Percentiles rank a stretch among this genome's conserved stretches.
These are phyloP conservation scores for Suillus americanus DNA, from an alignment of 768 basidiomycete species.

Conservation along the genomic window DNA sequence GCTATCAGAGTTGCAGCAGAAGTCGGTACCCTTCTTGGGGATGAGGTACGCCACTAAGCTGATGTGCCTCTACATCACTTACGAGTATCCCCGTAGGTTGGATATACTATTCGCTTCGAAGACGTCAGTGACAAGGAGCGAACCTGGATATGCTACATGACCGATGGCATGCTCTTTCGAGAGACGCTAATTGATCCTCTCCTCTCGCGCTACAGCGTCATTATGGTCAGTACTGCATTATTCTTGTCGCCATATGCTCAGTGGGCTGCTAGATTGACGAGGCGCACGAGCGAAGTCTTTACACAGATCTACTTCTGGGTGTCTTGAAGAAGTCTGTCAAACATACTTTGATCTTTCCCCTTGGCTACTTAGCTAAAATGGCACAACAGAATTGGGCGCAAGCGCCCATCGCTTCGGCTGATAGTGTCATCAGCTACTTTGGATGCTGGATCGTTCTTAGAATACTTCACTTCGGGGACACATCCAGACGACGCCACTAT, in stretches of 20 bases:
- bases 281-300: conserved; percentile 94
- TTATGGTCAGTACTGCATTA: conserved; percentile 65
- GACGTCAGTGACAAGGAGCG: conserved; percentile 82
- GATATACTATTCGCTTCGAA: conserved; percentile 97
- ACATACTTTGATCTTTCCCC: conserved; percentile 3
- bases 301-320: conserved; percentile 91
- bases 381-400: conserved; percentile 75
- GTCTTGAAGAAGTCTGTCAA: conserved; percentile 82
- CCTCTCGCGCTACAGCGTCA: conserved; percentile 88
- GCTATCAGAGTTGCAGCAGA: conserved; percentile 91
- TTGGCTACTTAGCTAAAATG: conserved; percentile 7
- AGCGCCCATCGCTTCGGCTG: conserved; percentile 85
- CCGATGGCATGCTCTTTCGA: conserved; percentile 97
- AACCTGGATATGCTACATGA: conserved; percentile 93
- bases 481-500: conserved; percentile 74
- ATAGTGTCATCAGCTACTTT: conserved; percentile 97
- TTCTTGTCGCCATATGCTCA: neutral
- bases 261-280: conserved; percentile 76
- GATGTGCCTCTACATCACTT: conserved; percentile 22
- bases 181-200: conserved; percentile 92
- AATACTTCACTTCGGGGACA: conserved; percentile 78
- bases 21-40: conserved; percentile 83
- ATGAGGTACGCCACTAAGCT: conserved; percentile 58
- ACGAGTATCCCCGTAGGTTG: conserved; percentile 58
- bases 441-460: conserved; percentile 84